Percentiles rank a stretch among this genome's conserved stretches.
These are phyloP conservation scores for Myriosclerotinia curreyana DNA, from an alignment of 2,329 filamentous ascomycete genomes.

Conservation along the genomic window DNA sequence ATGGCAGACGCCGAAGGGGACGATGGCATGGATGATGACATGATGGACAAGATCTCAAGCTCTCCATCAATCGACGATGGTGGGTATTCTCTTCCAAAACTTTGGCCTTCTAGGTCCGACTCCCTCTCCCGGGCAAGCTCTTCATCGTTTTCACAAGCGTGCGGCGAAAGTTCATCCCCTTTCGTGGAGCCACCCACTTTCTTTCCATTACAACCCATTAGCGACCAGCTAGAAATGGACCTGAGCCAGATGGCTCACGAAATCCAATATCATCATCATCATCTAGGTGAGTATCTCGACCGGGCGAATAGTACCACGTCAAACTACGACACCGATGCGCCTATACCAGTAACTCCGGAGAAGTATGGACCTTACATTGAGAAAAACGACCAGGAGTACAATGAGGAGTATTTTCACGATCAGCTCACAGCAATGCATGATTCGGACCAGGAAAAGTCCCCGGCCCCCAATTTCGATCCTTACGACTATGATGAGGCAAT, in stretches of 20 bases:
- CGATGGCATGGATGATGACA: conserved; percentile 76
- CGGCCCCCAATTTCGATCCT: background rate
- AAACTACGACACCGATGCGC: conserved; percentile 50
- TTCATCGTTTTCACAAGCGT: conserved; percentile 37
- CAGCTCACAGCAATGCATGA: conserved; percentile 23
- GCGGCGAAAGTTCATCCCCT: conserved; percentile 38
- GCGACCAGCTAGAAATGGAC: conserved; percentile 31
- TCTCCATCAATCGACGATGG: conserved; percentile 99
- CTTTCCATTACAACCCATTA: conserved; percentile 31
- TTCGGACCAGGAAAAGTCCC: background rate
- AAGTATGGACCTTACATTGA: conserved; percentile 22
- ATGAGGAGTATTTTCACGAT: conserved; percentile 27
- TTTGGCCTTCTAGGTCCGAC: conserved; percentile 36
- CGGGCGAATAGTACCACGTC: conserved; percentile 27
- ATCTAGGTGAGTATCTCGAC: conserved; percentile 50
- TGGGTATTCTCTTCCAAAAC: conserved; percentile 57
- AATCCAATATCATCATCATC: conserved; percentile 44
- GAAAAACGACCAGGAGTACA: conserved; percentile 28
- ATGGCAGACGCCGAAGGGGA: conserved; percentile 66
- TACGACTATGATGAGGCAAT: conserved; percentile 31
- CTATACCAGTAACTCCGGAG: background rate
- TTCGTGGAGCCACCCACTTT: conserved; percentile 36
- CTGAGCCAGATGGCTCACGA: conserved; percentile 29
- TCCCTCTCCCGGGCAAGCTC: conserved; percentile 31
- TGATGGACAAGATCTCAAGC: conserved; percentile 98